A percentile compares a stretch with the other conserved stretches of the same genome.
Evolutionary conservation across 2,329 filamentous ascomycete species (phyloP).

Genomic region (Pyricularia grisea): DNA sequence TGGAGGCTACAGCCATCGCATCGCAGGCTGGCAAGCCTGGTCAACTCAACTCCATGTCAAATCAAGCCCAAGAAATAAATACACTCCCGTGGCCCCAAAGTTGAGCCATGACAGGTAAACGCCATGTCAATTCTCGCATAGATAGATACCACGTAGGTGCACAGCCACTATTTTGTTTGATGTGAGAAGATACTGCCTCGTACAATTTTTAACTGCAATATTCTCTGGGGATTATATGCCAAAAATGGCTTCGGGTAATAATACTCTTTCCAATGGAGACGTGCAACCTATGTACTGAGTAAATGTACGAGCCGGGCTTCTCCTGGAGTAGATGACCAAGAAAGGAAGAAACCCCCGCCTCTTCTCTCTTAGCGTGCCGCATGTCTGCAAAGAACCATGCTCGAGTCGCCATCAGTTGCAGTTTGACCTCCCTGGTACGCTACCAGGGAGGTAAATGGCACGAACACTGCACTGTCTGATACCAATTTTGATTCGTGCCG

Average conservation of each 20-base stretch:
- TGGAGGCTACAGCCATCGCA: neutral
- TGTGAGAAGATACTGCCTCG: neutral
- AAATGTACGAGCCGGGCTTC: neutral
- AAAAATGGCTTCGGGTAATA: neutral
- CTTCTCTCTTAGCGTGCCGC: conserved; percentile 8
- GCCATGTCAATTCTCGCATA: neutral
- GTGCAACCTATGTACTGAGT: neutral
- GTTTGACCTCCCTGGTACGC: neutral
- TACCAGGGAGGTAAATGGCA: neutral
- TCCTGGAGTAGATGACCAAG: neutral
- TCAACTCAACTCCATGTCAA: neutral
- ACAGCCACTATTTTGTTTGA: neutral
- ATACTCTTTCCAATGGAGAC: neutral
- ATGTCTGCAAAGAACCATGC: conserved; percentile 14
- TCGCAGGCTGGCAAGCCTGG: neutral
- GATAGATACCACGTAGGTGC: neutral
- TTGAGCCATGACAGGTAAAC: neutral
- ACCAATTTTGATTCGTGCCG: neutral
- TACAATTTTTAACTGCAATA: neutral
- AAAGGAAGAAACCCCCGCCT: neutral
- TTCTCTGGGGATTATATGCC: neutral
- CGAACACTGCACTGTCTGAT: neutral
- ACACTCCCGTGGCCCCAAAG: neutral
- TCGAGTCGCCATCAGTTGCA: neutral
- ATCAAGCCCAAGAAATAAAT: neutral